A percentile compares a stretch with the other conserved stretches of the same genome.
phyloP scores from a whole-genome alignment of 1,284 basidiomycete species.

The Paramarasmius palmivorus region DNA sequence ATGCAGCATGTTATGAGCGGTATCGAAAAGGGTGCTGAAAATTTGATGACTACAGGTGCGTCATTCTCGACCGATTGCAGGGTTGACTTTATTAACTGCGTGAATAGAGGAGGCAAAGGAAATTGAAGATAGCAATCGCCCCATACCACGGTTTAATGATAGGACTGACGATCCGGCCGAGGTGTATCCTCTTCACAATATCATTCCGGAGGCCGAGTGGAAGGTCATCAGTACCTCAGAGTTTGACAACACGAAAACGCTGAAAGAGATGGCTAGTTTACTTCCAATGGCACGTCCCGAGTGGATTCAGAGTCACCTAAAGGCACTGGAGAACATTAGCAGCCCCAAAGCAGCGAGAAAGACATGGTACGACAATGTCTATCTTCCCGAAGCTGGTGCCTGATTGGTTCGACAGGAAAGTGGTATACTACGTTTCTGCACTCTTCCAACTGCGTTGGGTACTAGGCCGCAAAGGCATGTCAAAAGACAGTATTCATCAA shows the following conservation, averaged over 20 bases:
- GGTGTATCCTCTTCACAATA: slow-evolving; percentile 73
- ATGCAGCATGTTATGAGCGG: slow-evolving; percentile 77
- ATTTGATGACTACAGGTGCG: slow-evolving; percentile 68
- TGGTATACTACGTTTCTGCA: slow-evolving; percentile 76
- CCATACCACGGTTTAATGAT: slow-evolving; percentile 74
- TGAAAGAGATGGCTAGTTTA: slow-evolving; percentile 50
- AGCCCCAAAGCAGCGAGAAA: slow-evolving; percentile 20
- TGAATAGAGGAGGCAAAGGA: slow-evolving; percentile 64
- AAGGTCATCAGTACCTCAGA: slow-evolving; percentile 57
- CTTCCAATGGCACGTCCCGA: slow-evolving; percentile 65
- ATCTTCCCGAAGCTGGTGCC: not conserved
- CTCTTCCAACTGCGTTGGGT: slow-evolving; percentile 71
- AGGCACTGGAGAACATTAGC: slow-evolving; percentile 26
- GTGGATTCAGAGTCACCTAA: slow-evolving; percentile 70
- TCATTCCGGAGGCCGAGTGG: slow-evolving; percentile 80
- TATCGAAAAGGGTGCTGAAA: slow-evolving; percentile 71
- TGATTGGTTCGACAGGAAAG: slow-evolving; percentile 50
- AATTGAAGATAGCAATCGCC: slow-evolving; percentile 59
- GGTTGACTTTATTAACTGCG: slow-evolving; percentile 7
- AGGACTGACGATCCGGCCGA: slow-evolving; percentile 67
- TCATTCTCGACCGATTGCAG: slow-evolving; percentile 8
- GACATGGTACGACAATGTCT: not conserved
- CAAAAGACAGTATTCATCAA: slow-evolving; percentile 53
- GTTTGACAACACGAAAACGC: slow-evolving; percentile 51
- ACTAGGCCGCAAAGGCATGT: slow-evolving; percentile 38